Percentiles rank a stretch among this genome's conserved stretches.
These are phyloP conservation scores for Cordyceps pruinosa DNA, from an alignment of 2,329 filamentous ascomycete species.

Conservation along the genomic window DNA sequence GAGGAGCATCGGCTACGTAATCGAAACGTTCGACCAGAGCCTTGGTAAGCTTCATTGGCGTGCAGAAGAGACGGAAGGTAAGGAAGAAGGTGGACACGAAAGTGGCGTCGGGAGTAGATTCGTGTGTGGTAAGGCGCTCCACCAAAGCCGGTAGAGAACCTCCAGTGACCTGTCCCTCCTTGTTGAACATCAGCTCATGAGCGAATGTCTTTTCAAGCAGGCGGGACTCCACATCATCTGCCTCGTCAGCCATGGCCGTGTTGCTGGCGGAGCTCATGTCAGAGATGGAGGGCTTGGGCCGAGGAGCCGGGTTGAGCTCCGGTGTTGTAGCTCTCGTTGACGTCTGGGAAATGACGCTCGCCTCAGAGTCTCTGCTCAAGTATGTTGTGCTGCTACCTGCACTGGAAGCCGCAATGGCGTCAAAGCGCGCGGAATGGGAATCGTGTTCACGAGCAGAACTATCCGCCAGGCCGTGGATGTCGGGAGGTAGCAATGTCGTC, in stretches of 20 bases:
- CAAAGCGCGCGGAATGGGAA: slow-evolving; percentile 47
- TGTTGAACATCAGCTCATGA: slow-evolving; percentile 87
- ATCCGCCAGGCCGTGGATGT: slow-evolving; percentile 44
- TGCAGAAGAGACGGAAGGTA: slow-evolving; percentile 89
- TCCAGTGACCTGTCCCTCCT: slow-evolving; percentile 89
- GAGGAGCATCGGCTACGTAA: slow-evolving; percentile 73
- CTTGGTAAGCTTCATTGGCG: slow-evolving; percentile 69
- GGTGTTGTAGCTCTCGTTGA: slow-evolving; percentile 88
- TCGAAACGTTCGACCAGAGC: slow-evolving; percentile 87
- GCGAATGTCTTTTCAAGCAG: slow-evolving; percentile 89
- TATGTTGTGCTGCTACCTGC: slow-evolving; percentile 74
- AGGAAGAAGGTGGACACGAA: slow-evolving; percentile 95
- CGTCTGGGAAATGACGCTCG: slow-evolving; percentile 69
- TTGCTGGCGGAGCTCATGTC: slow-evolving; percentile 63
- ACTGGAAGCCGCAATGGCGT: slow-evolving; percentile 68
- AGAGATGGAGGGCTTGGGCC: slow-evolving; percentile 55
- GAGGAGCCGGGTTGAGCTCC: slow-evolving; percentile 51
- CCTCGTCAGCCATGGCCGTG: slow-evolving; percentile 63
- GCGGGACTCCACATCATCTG: slow-evolving; percentile 71
- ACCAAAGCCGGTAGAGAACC: slow-evolving; percentile 85
- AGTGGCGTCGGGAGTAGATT: slow-evolving; percentile 82
- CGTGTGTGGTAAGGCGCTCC: slow-evolving; percentile 89
- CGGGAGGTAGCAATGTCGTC: slow-evolving; percentile 40
- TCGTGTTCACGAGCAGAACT: slow-evolving; percentile 42
- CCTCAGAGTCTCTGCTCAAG: slow-evolving; percentile 72